Conservation (phyloP, 345 rosid genomes). For the Hibiscus trionum region DNA sequence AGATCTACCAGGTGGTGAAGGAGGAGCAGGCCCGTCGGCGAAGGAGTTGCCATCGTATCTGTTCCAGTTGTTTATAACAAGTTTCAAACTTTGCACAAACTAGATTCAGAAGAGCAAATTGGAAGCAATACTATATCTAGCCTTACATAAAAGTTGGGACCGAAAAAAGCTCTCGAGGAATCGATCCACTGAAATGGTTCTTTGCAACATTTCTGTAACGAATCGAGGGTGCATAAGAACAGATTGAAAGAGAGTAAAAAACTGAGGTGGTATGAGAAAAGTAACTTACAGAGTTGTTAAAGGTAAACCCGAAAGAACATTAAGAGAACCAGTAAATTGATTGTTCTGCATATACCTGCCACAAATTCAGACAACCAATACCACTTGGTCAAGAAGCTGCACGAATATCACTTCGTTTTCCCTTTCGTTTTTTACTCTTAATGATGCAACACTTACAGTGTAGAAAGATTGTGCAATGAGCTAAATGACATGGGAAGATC, state of each 20-base stretch:
- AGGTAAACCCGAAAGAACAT: slow-evolving; percentile 57
- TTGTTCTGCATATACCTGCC: slow-evolving; percentile 87
- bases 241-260: neutral
- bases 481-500: slow-evolving; percentile 81
- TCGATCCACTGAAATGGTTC: slow-evolving; percentile 82
- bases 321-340: slow-evolving; percentile 74
- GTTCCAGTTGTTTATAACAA: slow-evolving; percentile 28
- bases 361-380: slow-evolving; percentile 21
- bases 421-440: neutral
- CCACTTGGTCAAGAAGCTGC: slow-evolving; percentile 7
- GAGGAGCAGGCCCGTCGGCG: slow-evolving; percentile 71
- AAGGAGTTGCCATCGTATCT: slow-evolving; percentile 87
- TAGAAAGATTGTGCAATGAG: slow-evolving; percentile 55
- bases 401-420: neutral
- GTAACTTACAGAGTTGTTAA: slow-evolving; percentile 73
- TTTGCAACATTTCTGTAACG: slow-evolving; percentile 80
- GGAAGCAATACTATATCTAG: slow-evolving; percentile 3
- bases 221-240: slow-evolving; percentile 16
- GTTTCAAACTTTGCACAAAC: slow-evolving; percentile 9
- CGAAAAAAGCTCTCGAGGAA: slow-evolving; percentile 68
- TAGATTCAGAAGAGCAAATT: slow-evolving; percentile 10
- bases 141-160: slow-evolving; percentile 65
- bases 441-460: slow-evolving; percentile 37
- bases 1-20: slow-evolving; percentile 53
- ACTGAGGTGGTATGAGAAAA: neutral